Evolutionary conservation across 768 basidiomycete species (phyloP).

Genomic region (Strobilomyces dryophilus): DNA sequence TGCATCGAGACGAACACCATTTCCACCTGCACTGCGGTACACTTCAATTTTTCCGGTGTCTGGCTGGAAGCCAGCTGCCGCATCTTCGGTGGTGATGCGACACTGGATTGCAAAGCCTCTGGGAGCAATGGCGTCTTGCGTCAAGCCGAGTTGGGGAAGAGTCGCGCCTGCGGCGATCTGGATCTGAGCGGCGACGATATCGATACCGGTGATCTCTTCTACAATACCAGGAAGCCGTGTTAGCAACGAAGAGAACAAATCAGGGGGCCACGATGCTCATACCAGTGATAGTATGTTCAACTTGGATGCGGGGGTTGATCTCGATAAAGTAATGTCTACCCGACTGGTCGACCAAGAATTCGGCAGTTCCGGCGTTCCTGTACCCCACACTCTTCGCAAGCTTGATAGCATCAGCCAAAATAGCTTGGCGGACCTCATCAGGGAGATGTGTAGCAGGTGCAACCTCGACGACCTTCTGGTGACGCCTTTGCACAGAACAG

Average conservation of each 20-base stretch:
- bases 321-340: constrained; percentile 99
- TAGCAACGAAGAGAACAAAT: neutral
- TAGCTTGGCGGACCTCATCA: constrained; percentile 86
- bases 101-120: constrained; percentile 98
- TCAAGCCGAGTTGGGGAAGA: constrained; percentile 89
- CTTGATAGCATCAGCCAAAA: constrained; percentile 89
- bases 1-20: constrained; percentile 95
- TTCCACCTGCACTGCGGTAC: constrained; percentile 97
- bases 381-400: constrained; percentile 92
- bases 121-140: constrained; percentile 92
- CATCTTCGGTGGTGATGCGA: constrained; percentile 97
- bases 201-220: constrained; percentile 99
- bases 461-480: constrained; percentile 99
- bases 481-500: constrained; percentile 95
- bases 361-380: constrained; percentile 95
- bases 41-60: constrained; percentile 99
- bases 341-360: constrained; percentile 96
- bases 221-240: constrained; percentile 1
- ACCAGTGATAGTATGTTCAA: constrained; percentile 99
- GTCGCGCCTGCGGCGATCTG: constrained; percentile 99
- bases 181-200: constrained; percentile 98
- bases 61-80: constrained; percentile 89
- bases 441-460: constrained; percentile 94
- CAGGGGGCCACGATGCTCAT: constrained; percentile 3
- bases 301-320: constrained; percentile 99